Evolutionary conservation across 2,329 filamentous ascomycete genomes (phyloP).

Genomic region (Phaeosphaeria sp.): DNA sequence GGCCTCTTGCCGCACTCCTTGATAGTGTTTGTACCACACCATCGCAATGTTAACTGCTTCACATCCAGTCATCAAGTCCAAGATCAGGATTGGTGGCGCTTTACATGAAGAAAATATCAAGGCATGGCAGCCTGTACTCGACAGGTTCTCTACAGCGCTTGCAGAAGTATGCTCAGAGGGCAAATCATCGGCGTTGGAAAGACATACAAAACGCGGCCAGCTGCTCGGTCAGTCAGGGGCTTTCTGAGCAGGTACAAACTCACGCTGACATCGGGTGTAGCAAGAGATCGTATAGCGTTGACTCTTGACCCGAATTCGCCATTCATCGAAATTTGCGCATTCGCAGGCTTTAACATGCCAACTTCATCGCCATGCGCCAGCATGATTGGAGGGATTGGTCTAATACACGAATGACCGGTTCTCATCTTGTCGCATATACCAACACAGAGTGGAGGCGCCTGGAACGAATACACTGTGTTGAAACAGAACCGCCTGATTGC

Average conservation of each 20-base stretch:
- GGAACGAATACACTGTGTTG: conserved; percentile 49
- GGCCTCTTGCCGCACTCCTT: not conserved
- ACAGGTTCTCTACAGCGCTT: conserved; percentile 38
- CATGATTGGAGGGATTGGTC: conserved; percentile 49
- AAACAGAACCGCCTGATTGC: conserved; percentile 50
- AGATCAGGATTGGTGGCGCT: conserved; percentile 1
- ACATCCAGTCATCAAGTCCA: conserved; percentile 1
- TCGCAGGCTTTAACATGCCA: conserved; percentile 45
- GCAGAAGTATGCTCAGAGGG: conserved; percentile 39
- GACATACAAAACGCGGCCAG: conserved; percentile 41
- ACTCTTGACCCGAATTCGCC: conserved; percentile 49
- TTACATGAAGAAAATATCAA: conserved; percentile 6
- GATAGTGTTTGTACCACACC: not conserved
- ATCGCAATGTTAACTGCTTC: not conserved
- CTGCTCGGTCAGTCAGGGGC: conserved; percentile 16
- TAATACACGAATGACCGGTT: conserved; percentile 43
- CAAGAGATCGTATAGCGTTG: conserved; percentile 49
- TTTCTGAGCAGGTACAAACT: not conserved
- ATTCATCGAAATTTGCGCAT: conserved; percentile 50
- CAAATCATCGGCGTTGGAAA: conserved; percentile 30
- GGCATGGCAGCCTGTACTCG: conserved; percentile 42
- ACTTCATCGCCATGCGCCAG: conserved; percentile 45
- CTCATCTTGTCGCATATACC: conserved; percentile 53
- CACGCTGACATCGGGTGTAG: conserved; percentile 22
- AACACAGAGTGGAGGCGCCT: conserved; percentile 52